Evolutionary conservation across 2,329 filamentous ascomycete genomes (phyloP).

Genomic region (Exophiala phaeomuriformis): DNA sequence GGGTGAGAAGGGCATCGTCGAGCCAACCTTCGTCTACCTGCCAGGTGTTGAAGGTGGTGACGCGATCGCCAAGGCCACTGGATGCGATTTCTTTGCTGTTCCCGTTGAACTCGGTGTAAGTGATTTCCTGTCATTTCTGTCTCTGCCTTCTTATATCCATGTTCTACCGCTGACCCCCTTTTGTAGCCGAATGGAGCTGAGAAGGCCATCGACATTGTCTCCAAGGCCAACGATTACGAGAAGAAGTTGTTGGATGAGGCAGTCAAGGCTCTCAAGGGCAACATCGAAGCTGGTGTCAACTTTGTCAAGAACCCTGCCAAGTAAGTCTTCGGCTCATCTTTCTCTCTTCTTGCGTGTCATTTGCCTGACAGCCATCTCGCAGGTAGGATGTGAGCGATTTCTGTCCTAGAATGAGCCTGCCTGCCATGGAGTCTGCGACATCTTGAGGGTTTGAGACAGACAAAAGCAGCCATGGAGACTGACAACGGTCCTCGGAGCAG

Average conservation of each 20-base stretch:
- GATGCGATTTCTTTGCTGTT: constrained; percentile 90
- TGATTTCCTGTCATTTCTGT: constrained; percentile 24
- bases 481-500: constrained; percentile 17
- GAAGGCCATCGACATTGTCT: constrained; percentile 75
- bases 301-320: constrained; percentile 75
- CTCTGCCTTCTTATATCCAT: constrained; percentile 4
- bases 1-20: constrained; percentile 86
- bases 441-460: constrained; percentile 3
- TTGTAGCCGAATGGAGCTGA: constrained; percentile 70
- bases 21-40: constrained; percentile 94
- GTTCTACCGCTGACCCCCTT: constrained; percentile 28
- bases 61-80: constrained; percentile 73
- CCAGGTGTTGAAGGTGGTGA: constrained; percentile 82
- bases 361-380: constrained; percentile 21
- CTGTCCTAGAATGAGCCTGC: constrained; percentile 24
- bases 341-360: constrained; percentile 13
- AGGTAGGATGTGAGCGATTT: constrained; percentile 24
- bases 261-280: constrained; percentile 74
- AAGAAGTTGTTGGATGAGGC: constrained; percentile 73
- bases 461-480: constrained; percentile 18
- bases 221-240: constrained; percentile 73
- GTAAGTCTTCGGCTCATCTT: constrained; percentile 12
- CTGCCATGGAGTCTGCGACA: constrained; percentile 5
- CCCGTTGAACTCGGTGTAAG: constrained; percentile 91
- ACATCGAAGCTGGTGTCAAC: constrained; percentile 87